A percentile compares a stretch with the other conserved stretches of the same genome.
phyloP scores from a whole-genome alignment of 148 eudicot species.

The Rhododendron ferrugineum region DNA sequence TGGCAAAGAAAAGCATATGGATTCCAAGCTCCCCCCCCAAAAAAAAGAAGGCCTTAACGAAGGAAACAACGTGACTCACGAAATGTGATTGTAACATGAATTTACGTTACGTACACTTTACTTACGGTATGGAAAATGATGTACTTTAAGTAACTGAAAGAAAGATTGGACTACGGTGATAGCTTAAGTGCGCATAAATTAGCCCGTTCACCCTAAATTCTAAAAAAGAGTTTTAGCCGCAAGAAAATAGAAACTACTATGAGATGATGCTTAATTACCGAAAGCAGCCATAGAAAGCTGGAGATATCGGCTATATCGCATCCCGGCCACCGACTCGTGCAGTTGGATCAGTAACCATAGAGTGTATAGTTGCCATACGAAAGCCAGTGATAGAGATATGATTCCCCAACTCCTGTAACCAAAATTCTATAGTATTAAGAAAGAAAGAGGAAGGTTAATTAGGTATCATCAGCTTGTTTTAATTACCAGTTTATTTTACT shows the following conservation, averaged over 20 bases:
- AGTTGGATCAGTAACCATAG: slow-evolving; percentile 66
- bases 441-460: background rate
- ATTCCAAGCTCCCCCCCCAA: no score
- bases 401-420: slow-evolving; percentile 76
- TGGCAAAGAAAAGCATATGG: no score
- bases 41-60: no score
- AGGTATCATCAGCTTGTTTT: background rate
- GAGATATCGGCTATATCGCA: slow-evolving; percentile 74
- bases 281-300: slow-evolving; percentile 73
- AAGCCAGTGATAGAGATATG: slow-evolving; percentile 40
- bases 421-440: background rate
- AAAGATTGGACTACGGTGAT: no score
- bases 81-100: background rate
- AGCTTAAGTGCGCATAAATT: background rate
- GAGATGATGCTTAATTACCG: slow-evolving; percentile 37
- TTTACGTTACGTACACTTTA: no score
- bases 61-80: background rate
- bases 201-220: background rate
- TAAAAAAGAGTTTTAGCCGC: background rate
- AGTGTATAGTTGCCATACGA: slow-evolving; percentile 80
- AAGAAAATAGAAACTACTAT: no score
- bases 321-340: slow-evolving; percentile 61
- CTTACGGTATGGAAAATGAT: no score
- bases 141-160: background rate
- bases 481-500: background rate